These are phyloP conservation scores for Leishmania braziliensis DNA, from an alignment of 208 protist species.

Conservation along the genomic window DNA sequence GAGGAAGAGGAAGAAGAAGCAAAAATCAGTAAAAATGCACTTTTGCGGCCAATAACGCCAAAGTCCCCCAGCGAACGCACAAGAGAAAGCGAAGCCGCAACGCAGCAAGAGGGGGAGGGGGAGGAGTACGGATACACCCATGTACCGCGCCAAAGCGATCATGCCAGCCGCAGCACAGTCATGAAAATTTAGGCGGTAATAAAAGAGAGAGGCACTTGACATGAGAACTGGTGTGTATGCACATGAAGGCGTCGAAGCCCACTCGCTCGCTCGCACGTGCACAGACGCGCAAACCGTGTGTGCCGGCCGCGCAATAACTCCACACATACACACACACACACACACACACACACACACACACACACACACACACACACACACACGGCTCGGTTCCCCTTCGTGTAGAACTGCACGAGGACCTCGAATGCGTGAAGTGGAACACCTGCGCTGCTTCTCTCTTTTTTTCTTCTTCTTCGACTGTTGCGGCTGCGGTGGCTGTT, in stretches of 20 bases:
- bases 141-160: too few relatives aligned
- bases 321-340: neutral
- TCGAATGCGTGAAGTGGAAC: neutral
- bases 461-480: neutral
- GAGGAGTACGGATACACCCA: too few relatives aligned
- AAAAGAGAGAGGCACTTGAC: neutral
- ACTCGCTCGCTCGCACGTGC: neutral
- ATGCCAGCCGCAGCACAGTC: too few relatives aligned
- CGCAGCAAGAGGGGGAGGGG: neutral
- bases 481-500: neutral
- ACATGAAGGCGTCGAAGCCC: neutral
- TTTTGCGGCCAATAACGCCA: too few relatives aligned
- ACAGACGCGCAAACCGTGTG: neutral
- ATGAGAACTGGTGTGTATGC: neutral
- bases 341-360: neutral
- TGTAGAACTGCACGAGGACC: neutral
- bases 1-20: too few relatives aligned
- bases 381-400: neutral
- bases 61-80: too few relatives aligned
- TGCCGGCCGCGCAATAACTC: neutral
- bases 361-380: neutral
- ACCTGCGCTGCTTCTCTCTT: neutral
- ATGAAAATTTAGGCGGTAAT: too few relatives aligned
- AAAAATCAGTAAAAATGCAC: too few relatives aligned
- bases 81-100: neutral